phyloP scores from a whole-genome alignment of 371 early-diverging fungal genomes.

The Encephalitozoon romaleae region DNA sequence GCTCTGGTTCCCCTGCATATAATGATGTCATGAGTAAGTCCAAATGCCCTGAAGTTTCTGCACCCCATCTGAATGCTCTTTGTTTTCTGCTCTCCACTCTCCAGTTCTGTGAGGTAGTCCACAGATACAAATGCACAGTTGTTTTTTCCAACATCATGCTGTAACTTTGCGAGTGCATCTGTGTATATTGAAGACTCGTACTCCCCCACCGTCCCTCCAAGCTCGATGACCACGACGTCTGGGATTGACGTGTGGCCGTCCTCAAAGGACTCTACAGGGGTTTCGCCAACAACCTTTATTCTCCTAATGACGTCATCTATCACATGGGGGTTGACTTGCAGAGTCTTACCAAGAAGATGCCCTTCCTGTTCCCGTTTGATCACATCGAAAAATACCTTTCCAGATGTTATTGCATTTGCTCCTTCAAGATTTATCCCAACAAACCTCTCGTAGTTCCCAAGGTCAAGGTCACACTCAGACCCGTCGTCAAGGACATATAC shows the following conservation, averaged over 20 bases:
- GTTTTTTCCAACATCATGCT: slow-evolving; percentile 86
- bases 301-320: slow-evolving; percentile 90
- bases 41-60: slow-evolving; percentile 82
- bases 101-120: slow-evolving; percentile 84
- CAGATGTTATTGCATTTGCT: slow-evolving; percentile 95
- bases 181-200: slow-evolving; percentile 93
- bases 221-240: slow-evolving; percentile 92
- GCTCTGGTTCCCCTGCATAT: slow-evolving; percentile 78
- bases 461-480: slow-evolving; percentile 93
- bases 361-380: slow-evolving; percentile 84
- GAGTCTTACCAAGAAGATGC: slow-evolving; percentile 76
- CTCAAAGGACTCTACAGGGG: slow-evolving; percentile 68
- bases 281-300: slow-evolving; percentile 77
- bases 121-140: slow-evolving; percentile 91
- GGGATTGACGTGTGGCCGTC: slow-evolving; percentile 57
- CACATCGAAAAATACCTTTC: slow-evolving; percentile 85
- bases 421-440: slow-evolving; percentile 78
- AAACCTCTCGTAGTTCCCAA: slow-evolving; percentile 98
- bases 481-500: slow-evolving; percentile 97
- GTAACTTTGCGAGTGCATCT: slow-evolving; percentile 95
- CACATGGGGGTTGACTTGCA: slow-evolving; percentile 92
- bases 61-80: slow-evolving; percentile 92
- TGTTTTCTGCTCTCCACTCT: slow-evolving; percentile 93
- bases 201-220: slow-evolving; percentile 97
- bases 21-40: slow-evolving; percentile 85